Evolutionary conservation across 345 rosid genomes (phyloP).

Genomic region (Citrus mangshanensis): DNA sequence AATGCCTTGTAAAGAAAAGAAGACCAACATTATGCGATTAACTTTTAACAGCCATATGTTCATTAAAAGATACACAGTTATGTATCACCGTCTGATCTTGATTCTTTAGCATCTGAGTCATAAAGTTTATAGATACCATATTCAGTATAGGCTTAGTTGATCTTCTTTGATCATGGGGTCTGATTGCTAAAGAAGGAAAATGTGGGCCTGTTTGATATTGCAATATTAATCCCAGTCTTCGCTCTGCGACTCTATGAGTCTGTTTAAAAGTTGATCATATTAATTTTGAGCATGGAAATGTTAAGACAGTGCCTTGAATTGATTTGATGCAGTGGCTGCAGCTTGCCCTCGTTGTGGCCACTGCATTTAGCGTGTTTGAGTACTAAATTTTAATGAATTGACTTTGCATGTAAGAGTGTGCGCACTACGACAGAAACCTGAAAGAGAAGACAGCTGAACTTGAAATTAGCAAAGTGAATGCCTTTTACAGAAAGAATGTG

Average conservation of each 20-base stretch:
- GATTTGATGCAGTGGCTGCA: neutral
- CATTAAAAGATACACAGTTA: neutral
- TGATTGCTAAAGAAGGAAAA: neutral
- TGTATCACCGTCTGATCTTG: neutral
- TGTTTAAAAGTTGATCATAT: neutral
- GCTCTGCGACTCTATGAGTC: neutral
- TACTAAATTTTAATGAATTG: neutral
- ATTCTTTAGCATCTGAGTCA: neutral
- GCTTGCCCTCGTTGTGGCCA: neutral
- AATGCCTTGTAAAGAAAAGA: no score
- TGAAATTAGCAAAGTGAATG: neutral
- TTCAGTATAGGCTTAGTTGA: neutral
- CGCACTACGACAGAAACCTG: neutral
- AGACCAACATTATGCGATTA: no score
- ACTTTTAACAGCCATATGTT: neutral
- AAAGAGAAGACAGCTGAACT: neutral
- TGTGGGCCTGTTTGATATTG: neutral
- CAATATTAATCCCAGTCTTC: no score
- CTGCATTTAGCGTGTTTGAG: neutral
- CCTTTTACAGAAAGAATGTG: neutral
- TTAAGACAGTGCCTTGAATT: neutral
- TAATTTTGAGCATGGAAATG: neutral
- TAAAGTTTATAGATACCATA: neutral
- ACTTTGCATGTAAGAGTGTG: neutral
- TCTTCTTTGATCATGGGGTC: neutral